Base-by-base conservation (phyloP, 1,139 yeast species). In the Candida frijolesensis region DNA sequence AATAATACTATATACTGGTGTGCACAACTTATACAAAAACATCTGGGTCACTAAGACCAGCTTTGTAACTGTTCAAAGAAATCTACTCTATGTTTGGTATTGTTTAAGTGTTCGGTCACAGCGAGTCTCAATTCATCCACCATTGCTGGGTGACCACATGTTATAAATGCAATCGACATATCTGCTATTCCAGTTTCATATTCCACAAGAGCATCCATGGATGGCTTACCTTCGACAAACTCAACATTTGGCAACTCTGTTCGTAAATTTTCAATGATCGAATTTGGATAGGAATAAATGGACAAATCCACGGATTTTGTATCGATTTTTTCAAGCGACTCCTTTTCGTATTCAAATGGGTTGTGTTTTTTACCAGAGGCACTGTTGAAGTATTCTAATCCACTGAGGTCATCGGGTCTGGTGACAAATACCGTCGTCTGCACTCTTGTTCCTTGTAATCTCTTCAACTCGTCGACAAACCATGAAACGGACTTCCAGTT, bases 401-500 rank as follows among this genome's bases (percentile, higher is more conserved):
- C 52, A 29, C 44, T 45, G 5, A 40, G 29, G 16, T 42, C 45
- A 35, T 50, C 48, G 2, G 74, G 76, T 32, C 60, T 60, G 1
- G 77, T 70, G 7, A 72, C 54, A 54, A 64, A 71, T 14, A 72
- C 56, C 6, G 65, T 64, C 11, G 70, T 62, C 33, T 65, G 60
- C 4, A 70, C 59, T n/a, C 60, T 60, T 16, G 65, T 58, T 38
- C 57, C 54, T 45, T 60, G 58, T 48, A 70, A 60, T 10, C 58
- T 56, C 44, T 54, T 52, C 45, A 73, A 59, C 12, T 62, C 62
- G 51, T 71, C 60, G 38, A 65, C 42, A 4, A 73, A 63, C 80
- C 81, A 76, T 15, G 64, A 68, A 38, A 64, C 43, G 10, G 58
- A 50, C 54, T 76, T 74, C 76, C 79, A 76, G 56, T 74, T 79